Evolutionary conservation across 345 rosid genomes (phyloP).

Genomic region (Populus deltoides): DNA sequence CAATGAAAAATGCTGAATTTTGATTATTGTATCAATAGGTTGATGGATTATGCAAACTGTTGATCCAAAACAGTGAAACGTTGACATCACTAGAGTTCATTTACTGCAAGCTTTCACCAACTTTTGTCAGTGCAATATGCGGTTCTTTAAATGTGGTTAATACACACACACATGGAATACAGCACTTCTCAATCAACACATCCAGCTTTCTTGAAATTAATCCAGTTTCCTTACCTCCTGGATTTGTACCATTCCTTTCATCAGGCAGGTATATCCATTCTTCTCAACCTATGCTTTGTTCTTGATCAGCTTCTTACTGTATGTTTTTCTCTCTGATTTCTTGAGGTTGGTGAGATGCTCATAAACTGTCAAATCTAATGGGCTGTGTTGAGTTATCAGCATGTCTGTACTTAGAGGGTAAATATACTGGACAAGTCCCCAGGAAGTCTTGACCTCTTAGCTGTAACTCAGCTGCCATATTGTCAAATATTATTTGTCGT

Average conservation of each 20-base stretch:
- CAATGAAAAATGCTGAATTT: background rate
- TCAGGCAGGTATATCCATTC: constrained; percentile 54
- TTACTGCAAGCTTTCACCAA: constrained; percentile 73
- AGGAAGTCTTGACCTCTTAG: background rate
- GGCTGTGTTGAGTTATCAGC: background rate
- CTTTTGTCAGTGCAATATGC: constrained; percentile 47
- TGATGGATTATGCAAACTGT: constrained; percentile 58
- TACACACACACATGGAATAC: constrained; percentile 40
- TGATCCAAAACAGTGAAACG: constrained; percentile 59
- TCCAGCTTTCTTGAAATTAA: constrained; percentile 51
- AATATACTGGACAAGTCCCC: background rate
- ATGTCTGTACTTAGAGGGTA: constrained; percentile 2
- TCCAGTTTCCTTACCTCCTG: constrained; percentile 36
- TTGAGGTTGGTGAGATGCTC: background rate
- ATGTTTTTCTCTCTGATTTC: background rate
- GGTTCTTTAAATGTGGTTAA: constrained; percentile 36
- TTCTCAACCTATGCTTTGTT: constrained; percentile 8
- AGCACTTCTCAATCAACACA: constrained; percentile 48
- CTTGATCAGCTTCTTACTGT: constrained; percentile 3
- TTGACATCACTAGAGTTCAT: constrained; percentile 63
- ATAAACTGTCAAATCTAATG: background rate
- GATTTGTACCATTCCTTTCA: constrained; percentile 56
- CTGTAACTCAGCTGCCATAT: background rate
- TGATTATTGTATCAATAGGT: constrained; percentile 44
- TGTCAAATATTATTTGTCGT: background rate